These are phyloP conservation scores for Dryas integrifolia DNA, from an alignment of 331 rosid species.

Conservation along the genomic window DNA sequence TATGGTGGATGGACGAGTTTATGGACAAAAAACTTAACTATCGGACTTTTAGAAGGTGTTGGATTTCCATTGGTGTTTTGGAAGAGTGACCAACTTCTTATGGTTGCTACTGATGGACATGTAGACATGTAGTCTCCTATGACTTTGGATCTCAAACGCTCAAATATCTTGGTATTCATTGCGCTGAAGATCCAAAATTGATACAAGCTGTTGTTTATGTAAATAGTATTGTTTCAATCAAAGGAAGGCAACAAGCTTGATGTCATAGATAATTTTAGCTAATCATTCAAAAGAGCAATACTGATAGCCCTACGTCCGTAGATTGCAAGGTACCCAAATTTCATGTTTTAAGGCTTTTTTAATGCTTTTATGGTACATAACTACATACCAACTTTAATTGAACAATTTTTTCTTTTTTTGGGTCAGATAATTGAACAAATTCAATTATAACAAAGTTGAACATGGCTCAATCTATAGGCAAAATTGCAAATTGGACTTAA, in stretches of 20 bases:
- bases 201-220: background rate
- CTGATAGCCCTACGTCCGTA: slow-evolving; percentile 44
- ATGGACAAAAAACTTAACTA: background rate
- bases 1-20: background rate
- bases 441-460: too few species aligned
- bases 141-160: background rate
- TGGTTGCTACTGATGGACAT: background rate
- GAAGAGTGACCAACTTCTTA: background rate
- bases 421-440: too few species aligned
- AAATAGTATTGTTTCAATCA: background rate
- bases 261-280: too few species aligned
- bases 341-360: background rate
- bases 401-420: too few species aligned
- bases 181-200: background rate
- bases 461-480: too few species aligned
- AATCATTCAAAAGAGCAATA: too few species aligned
- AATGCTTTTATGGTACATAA: too few species aligned
- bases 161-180: background rate
- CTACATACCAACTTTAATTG: too few species aligned
- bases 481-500: too few species aligned
- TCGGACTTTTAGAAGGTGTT: background rate
- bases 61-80: background rate
- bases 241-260: background rate
- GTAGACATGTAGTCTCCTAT: background rate
- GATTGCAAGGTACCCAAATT: slow-evolving; percentile 64